Percentiles rank a stretch among this genome's conserved stretches.
Conservation (phyloP, 176 grass and related monocot genomes). For the Luzula sylvatica region DNA sequence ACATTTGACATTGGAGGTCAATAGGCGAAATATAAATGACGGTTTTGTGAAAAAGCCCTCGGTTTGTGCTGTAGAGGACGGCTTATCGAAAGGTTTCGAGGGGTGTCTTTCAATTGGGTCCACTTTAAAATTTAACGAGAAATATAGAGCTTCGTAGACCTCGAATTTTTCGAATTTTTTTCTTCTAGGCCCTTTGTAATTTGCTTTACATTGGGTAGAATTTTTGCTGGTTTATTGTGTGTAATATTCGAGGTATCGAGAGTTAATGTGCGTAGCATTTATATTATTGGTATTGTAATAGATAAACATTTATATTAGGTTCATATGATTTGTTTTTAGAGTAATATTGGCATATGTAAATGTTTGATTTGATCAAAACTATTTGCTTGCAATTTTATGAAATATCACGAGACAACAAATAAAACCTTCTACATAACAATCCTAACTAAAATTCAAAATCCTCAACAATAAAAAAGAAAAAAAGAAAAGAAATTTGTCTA, state of each 20-base stretch:
- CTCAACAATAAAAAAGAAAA: no score
- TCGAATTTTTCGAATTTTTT: background rate
- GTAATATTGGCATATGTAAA: no score
- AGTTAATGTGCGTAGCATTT: background rate
- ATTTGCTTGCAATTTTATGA: no score
- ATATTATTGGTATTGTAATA: no score
- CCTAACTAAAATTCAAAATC: no score
- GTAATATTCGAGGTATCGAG: constrained; percentile 11
- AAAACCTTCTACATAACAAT: no score
- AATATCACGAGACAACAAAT: no score
- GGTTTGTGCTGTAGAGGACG: constrained; percentile 51
- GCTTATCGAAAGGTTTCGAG: constrained; percentile 66
- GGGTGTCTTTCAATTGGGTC: constrained; percentile 59
- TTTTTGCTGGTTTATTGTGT: constrained; percentile 14
- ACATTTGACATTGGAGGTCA: no score
- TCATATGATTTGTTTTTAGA: no score
- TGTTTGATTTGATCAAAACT: no score
- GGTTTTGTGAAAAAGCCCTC: constrained; percentile 31
- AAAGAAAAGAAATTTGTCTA: no score
- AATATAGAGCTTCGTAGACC: constrained; percentile 20
- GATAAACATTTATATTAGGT: no score
- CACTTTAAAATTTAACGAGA: constrained; percentile 36
- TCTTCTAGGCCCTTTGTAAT: constrained; percentile 1
- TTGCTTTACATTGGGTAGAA: background rate
- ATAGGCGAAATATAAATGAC: constrained; percentile 29